phyloP scores from a whole-genome alignment of 1,139 yeast genomes.

The Pichia sp. region DNA sequence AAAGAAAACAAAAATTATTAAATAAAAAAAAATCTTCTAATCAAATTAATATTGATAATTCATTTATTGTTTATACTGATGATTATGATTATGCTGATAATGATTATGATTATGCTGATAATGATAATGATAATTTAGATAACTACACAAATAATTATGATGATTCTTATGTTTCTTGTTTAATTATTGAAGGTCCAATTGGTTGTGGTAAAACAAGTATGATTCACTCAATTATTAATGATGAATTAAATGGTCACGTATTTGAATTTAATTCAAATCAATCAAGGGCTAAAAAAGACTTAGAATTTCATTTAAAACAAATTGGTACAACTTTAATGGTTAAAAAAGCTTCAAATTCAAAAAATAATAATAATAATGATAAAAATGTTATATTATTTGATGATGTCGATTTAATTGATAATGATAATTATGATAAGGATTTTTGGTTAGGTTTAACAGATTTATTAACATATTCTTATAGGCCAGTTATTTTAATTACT shows the following conservation, averaged over 20 bases:
- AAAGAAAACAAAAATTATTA: constrained; percentile 31
- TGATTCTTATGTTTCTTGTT: constrained; percentile 46
- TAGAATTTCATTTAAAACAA: constrained; percentile 62
- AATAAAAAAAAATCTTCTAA: constrained; percentile 24
- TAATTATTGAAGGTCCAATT: constrained; percentile 63
- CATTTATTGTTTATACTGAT: constrained; percentile 39
- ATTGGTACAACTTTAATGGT: constrained; percentile 82
- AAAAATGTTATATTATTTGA: constrained; percentile 59
- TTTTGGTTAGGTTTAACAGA: constrained; percentile 76
- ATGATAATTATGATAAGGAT: constrained; percentile 55
- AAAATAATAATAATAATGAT: constrained; percentile 6
- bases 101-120: constrained; percentile 32
- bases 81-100: constrained; percentile 39
- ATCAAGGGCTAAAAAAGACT: constrained; percentile 65
- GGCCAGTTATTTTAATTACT: constrained; percentile 81
- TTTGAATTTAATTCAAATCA: constrained; percentile 78
- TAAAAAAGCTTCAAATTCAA: background rate
- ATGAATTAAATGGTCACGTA: constrained; percentile 58
- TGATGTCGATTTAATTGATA: constrained; percentile 79
- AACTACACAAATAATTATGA: constrained; percentile 18
- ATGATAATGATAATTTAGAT: constrained; percentile 24
- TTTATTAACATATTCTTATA: constrained; percentile 56
- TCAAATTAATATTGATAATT: constrained; percentile 31
- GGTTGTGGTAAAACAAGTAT: constrained; percentile 81
- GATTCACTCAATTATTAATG: constrained; percentile 61